phyloP scores from a whole-genome alignment of 1,139 yeast species.

The Saccharomyces pastorianus region DNA sequence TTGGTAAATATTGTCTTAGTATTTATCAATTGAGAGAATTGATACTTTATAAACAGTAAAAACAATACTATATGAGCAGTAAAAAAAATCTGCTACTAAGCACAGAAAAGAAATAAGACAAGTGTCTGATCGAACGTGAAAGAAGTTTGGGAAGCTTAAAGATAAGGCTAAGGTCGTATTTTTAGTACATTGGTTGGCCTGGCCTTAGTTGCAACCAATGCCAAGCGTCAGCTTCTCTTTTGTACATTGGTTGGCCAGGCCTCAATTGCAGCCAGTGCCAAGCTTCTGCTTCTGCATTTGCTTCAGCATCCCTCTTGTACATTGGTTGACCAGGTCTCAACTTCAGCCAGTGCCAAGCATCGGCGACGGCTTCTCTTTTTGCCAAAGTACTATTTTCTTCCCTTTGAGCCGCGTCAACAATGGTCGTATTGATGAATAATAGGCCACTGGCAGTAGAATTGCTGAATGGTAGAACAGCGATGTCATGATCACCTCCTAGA shows the following conservation, averaged over 20 bases:
- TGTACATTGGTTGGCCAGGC: too few species aligned
- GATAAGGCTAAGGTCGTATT: background rate
- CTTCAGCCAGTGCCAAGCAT: slow-evolving; percentile 28
- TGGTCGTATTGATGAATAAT: slow-evolving; percentile 7
- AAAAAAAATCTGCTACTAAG: background rate
- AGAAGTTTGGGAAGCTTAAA: background rate
- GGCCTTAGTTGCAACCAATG: too few species aligned
- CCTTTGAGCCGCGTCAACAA: slow-evolving; percentile 22
- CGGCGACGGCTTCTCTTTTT: slow-evolving; percentile 25
- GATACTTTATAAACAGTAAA: background rate
- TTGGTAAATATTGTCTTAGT: background rate
- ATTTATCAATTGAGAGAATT: background rate
- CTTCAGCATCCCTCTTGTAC: slow-evolving; percentile 16
- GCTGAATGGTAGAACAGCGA: background rate
- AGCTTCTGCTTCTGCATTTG: too few species aligned
- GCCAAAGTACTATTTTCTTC: slow-evolving; percentile 9
- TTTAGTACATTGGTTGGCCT: too few species aligned
- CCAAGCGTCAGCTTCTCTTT: too few species aligned
- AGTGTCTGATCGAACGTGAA: background rate
- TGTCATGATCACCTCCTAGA: background rate
- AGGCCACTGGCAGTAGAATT: slow-evolving; percentile 4
- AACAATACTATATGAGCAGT: background rate
- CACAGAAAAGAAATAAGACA: background rate
- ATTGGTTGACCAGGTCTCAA: slow-evolving; percentile 25
- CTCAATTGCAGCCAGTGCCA: too few species aligned